These are phyloP conservation scores for Leavenworthia alabamica DNA, from an alignment of 345 rosid genomes.

Conservation along the genomic window DNA sequence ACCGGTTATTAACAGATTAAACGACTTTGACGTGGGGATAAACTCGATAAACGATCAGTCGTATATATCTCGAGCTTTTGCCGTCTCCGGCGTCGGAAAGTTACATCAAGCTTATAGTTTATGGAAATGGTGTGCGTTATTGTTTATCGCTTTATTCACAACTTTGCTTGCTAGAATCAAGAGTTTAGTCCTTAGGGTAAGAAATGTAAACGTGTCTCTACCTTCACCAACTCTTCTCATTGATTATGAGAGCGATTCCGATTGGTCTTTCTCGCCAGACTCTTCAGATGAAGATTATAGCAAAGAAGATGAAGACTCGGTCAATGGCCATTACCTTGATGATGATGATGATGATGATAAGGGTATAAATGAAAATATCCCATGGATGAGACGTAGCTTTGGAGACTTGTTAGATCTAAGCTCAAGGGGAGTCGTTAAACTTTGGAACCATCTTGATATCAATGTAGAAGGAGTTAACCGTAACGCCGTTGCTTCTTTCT, in stretches of 20 bases:
- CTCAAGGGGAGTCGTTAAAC: conserved; percentile 27
- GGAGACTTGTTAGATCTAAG: conserved; percentile 31
- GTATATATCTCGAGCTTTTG: conserved; percentile 29
- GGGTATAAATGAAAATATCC: conserved; percentile 1
- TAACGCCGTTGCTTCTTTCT: conserved; percentile 36
- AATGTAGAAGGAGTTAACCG: conserved; percentile 35
- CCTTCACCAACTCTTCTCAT: conserved; percentile 2
- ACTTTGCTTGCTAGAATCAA: conserved; percentile 40
- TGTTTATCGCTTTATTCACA: conserved; percentile 56
- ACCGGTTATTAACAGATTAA: conserved; percentile 51
- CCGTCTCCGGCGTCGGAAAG: conserved; percentile 31
- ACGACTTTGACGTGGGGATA: conserved; percentile 50
- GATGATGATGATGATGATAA: not conserved
- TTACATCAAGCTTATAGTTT: conserved; percentile 35
- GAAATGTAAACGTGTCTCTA: conserved; percentile 15
- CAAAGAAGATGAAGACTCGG: conserved; percentile 21
- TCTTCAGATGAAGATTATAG: conserved; percentile 30
- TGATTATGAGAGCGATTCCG: conserved; percentile 37
- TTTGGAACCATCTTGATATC: conserved; percentile 31
- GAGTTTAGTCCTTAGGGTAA: conserved; percentile 34
- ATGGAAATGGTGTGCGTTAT: conserved; percentile 60
- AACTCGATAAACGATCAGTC: conserved; percentile 33
- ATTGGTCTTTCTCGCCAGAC: conserved; percentile 30
- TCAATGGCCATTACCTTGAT: conserved; percentile 16
- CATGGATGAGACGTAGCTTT: conserved; percentile 35